These are phyloP conservation scores for Pseudocercospora fijiensis DNA, from an alignment of 2,329 filamentous ascomycete genomes.

Conservation along the genomic window DNA sequence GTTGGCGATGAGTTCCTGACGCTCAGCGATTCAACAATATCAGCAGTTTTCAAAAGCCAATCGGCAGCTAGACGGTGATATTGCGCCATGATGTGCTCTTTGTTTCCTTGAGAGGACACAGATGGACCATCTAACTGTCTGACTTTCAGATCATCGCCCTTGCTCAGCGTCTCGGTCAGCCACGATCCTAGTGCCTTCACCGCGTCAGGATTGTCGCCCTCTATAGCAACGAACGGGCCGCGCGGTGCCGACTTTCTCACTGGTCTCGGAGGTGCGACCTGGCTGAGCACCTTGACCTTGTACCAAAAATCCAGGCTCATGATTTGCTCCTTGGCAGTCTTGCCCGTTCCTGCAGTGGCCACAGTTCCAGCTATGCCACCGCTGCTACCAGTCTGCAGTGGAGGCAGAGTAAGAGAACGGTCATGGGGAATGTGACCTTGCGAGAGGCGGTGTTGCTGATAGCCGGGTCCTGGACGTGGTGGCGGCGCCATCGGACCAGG, in stretches of 20 bases:
- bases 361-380: slow-evolving; percentile 23
- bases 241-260: slow-evolving; percentile 46
- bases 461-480: slow-evolving; percentile 47
- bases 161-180: slow-evolving; percentile 56
- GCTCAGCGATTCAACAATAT: slow-evolving; percentile 56
- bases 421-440: slow-evolving; percentile 42
- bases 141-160: slow-evolving; percentile 53
- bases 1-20: slow-evolving; percentile 18
- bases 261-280: slow-evolving; percentile 69
- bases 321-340: slow-evolving; percentile 57
- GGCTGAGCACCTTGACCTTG: slow-evolving; percentile 74
- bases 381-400: slow-evolving; percentile 48
- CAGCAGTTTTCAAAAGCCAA: slow-evolving; percentile 74
- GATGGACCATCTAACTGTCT: slow-evolving; percentile 52
- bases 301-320: slow-evolving; percentile 71
- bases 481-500: slow-evolving; percentile 55
- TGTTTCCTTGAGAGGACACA: slow-evolving; percentile 39
- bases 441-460: slow-evolving; percentile 37
- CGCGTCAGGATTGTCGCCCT: slow-evolving; percentile 67
- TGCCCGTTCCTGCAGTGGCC: slow-evolving; percentile 22
- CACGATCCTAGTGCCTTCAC: slow-evolving; percentile 65
- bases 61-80: slow-evolving; percentile 61
- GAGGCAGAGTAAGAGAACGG: slow-evolving; percentile 54
- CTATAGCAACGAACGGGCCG: slow-evolving; percentile 80
- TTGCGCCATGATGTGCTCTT: slow-evolving; percentile 41